Conservation (phyloP, 768 basidiomycete species). For the Podaxis sp. region DNA sequence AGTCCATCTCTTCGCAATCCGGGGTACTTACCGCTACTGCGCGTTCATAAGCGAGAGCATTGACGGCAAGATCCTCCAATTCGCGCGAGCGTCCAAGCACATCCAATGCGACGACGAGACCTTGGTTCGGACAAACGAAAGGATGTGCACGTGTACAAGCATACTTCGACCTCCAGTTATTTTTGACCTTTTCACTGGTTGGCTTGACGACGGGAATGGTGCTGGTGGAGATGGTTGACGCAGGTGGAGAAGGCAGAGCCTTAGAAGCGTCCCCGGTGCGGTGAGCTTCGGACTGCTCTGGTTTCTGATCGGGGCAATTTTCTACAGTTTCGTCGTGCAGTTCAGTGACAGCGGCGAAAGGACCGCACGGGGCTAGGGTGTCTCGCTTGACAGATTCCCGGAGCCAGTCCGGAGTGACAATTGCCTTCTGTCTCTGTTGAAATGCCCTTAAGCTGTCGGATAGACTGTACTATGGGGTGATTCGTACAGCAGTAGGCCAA, state of each 20-base stretch:
- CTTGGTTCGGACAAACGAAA: conserved; percentile 68
- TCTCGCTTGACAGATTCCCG: conserved; percentile 50
- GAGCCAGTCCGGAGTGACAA: conserved; percentile 76
- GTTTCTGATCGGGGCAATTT: conserved; percentile 41
- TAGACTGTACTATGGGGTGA: conserved; percentile 7
- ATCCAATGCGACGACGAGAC: conserved; percentile 54
- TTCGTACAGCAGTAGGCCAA: conserved; percentile 65
- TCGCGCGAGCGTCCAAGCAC: conserved; percentile 57
- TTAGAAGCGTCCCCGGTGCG: conserved; percentile 5
- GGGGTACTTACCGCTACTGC: conserved; percentile 59
- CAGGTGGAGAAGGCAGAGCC: conserved; percentile 3
- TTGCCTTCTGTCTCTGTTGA: conserved; percentile 58
- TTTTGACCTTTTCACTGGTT: conserved; percentile 22
- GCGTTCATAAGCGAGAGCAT: conserved; percentile 70
- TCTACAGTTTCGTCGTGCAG: conserved; percentile 46
- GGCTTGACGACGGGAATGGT: conserved; percentile 18
- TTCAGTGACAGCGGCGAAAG: conserved; percentile 57
- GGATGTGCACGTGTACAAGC: conserved; percentile 67
- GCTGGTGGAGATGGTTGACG: neutral
- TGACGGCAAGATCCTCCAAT: conserved; percentile 66
- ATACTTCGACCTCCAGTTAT: conserved; percentile 44
- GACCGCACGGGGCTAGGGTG: conserved; percentile 46
- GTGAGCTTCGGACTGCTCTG: conserved; percentile 12
- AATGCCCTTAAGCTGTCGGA: neutral
- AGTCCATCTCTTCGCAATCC: neutral